Percentiles rank a stretch among this genome's conserved stretches.
phyloP scores from a whole-genome alignment of 2,329 filamentous ascomycete genomes.

The Graphiopsis chlorocephala region DNA sequence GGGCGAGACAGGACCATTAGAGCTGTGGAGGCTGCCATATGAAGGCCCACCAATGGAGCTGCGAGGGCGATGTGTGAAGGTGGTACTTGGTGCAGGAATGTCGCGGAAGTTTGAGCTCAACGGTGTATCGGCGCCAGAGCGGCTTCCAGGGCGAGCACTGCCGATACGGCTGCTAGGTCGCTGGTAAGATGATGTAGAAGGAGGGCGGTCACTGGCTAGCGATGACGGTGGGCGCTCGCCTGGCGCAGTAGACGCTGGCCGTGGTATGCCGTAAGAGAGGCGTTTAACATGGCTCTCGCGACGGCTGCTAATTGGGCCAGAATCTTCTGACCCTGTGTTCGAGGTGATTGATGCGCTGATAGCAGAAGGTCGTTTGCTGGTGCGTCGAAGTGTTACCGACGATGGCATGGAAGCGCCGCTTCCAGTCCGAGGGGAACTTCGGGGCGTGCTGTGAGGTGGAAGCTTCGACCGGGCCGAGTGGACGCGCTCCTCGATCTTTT shows the following conservation, averaged over 20 bases:
- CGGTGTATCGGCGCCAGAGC: neutral
- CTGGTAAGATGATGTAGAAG: slow-evolving; percentile 42
- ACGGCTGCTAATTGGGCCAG: slow-evolving; percentile 10
- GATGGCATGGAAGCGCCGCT: slow-evolving; percentile 45
- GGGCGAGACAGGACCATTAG: slow-evolving; percentile 16
- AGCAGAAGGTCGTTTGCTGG: slow-evolving; percentile 60
- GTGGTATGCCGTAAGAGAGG: slow-evolving; percentile 50
- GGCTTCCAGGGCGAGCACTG: slow-evolving; percentile 17
- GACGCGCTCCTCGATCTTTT: slow-evolving; percentile 89
- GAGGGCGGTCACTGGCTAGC: slow-evolving; percentile 26
- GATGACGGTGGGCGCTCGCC: slow-evolving; percentile 26
- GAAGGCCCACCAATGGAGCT: slow-evolving; percentile 48
- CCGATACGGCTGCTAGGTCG: slow-evolving; percentile 74
- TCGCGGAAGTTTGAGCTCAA: neutral
- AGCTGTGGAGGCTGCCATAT: slow-evolving; percentile 26
- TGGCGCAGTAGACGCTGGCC: slow-evolving; percentile 20
- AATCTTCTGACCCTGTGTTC: neutral
- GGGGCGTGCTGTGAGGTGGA: slow-evolving; percentile 75
- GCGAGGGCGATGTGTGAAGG: neutral
- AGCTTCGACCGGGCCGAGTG: slow-evolving; percentile 89
- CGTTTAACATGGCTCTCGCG: slow-evolving; percentile 40
- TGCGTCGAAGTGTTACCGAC: slow-evolving; percentile 62
- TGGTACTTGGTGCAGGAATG: neutral
- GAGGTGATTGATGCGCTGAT: slow-evolving; percentile 13
- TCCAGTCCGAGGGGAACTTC: slow-evolving; percentile 65